Evolutionary conservation across 2,329 filamentous ascomycete genomes (phyloP).

Genomic region (Colletotrichum kahawae): DNA sequence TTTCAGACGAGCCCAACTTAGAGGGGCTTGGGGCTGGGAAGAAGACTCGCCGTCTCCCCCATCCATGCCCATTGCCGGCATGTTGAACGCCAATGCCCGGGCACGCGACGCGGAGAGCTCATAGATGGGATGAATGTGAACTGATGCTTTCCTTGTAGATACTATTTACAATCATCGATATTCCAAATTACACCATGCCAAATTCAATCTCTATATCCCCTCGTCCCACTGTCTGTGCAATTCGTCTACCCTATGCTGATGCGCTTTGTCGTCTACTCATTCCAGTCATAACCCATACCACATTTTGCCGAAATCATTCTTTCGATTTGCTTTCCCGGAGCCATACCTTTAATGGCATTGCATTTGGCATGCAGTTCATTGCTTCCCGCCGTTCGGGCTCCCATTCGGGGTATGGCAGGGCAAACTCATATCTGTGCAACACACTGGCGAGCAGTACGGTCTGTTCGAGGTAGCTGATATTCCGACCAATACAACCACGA

Average conservation of each 20-base stretch:
- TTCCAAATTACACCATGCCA: background rate
- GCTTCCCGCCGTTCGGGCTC: background rate
- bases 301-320: background rate
- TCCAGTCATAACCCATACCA: background rate
- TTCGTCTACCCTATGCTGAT: background rate
- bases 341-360: slow-evolving; percentile 2
- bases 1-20: background rate
- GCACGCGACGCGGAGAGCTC: background rate
- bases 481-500: slow-evolving; percentile 29
- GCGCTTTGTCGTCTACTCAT: background rate
- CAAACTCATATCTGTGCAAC: slow-evolving; percentile 46
- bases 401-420: background rate
- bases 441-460: slow-evolving; percentile 45
- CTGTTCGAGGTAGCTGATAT: slow-evolving; percentile 49
- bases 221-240: background rate
- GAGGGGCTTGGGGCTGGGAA: slow-evolving; percentile 6
- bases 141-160: background rate
- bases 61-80: slow-evolving; percentile 1
- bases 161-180: background rate
- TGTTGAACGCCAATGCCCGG: background rate
- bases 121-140: background rate
- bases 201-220: background rate
- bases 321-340: background rate
- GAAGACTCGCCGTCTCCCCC: background rate
- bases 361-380: background rate